These are phyloP conservation scores for Huntiella abstrusa DNA, from an alignment of 2,329 filamentous ascomycete genomes.

Conservation along the genomic window DNA sequence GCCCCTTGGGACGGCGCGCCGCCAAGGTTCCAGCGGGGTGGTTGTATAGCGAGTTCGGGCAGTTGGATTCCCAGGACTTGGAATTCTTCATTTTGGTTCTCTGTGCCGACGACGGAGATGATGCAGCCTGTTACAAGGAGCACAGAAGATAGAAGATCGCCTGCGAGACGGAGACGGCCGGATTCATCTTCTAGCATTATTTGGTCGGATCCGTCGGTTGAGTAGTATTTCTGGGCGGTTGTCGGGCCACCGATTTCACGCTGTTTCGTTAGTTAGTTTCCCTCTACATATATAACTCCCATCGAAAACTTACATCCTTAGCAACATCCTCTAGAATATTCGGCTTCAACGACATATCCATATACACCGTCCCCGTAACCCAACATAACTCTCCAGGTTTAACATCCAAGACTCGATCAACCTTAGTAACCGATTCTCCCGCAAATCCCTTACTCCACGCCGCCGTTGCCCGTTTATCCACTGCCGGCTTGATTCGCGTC, in stretches of 20 bases:
- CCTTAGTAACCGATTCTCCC: constrained; percentile 53
- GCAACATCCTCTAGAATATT: constrained; percentile 90
- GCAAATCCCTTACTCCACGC: constrained; percentile 70
- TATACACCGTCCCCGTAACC: constrained; percentile 87
- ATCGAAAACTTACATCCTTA: constrained; percentile 49
- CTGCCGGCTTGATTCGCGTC: constrained; percentile 65
- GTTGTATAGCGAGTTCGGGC: constrained; percentile 69
- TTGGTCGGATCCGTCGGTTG: constrained; percentile 38
- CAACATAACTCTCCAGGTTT: constrained; percentile 90
- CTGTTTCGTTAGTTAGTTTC: constrained; percentile 22
- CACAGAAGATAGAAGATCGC: constrained; percentile 45
- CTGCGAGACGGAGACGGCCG: constrained; percentile 64
- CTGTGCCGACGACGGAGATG: constrained; percentile 83
- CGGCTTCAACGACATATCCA: constrained; percentile 92
- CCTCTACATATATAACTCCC: too few relatives aligned
- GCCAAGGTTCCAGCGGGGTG: constrained; percentile 56
- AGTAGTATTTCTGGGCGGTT: constrained; percentile 57
- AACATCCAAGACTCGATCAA: constrained; percentile 84
- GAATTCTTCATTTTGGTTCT: constrained; percentile 80
- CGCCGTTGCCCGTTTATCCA: constrained; percentile 53
- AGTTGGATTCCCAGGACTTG: constrained; percentile 82
- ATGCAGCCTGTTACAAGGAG: constrained; percentile 84
- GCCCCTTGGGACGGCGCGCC: constrained; percentile 20
- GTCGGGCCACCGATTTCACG: constrained; percentile 79
- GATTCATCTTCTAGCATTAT: constrained; percentile 93